Evolutionary conservation across 2,329 filamentous ascomycete genomes (phyloP), one percentile per base, ranked within the genome.

Genomic region (Aspergillus quadrilineatus): DNA sequence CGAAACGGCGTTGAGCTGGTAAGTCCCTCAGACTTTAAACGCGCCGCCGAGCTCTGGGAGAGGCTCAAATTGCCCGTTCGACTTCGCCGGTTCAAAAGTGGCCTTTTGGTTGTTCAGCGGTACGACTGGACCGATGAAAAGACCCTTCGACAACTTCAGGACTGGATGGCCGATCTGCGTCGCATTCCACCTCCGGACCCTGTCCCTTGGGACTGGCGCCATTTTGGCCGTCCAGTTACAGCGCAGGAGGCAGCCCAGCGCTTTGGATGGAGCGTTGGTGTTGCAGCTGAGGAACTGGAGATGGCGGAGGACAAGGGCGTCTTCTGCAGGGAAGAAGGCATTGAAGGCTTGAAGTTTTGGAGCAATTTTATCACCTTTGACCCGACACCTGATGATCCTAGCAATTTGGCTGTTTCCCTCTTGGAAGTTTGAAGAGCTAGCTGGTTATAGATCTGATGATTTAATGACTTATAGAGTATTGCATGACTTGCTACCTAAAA

Each of bases 211-310:
- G 87, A 95, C 66, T 90, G 88, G 88, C 80, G 80, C 46, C 67
- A 79, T 41, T 97, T 91, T 71, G 92, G 94, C 0, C 83, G 87
- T 55, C 92, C 94, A 8, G 87, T 97, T 29, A 97, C 92, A 12
- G 91, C 92, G 1, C 90, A 94, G 69, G 92, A 97, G 68, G 85
- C 86, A 0, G 94, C 94, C 0, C 90, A 95, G 72, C 81, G 85
- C 49, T 99, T 99, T 74, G 90, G 92, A 5, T 99, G 94, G 94
- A 97, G 94, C 70, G 88, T 99, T 6, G 94, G 94, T 7, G 93
- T 99, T 22, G 94, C 94, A 1, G 89, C 89, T 58, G 94, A 97
- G 72, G 94, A 99, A 75, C 80, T 99, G 10, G 90, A 97, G 70
- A 97, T 99, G 93, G 92, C 92, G 0, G 94, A 99, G 73, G 93